Conservation (phyloP, 1,284 basidiomycete species). For the Ceratorhiza oryzae-sativae region DNA sequence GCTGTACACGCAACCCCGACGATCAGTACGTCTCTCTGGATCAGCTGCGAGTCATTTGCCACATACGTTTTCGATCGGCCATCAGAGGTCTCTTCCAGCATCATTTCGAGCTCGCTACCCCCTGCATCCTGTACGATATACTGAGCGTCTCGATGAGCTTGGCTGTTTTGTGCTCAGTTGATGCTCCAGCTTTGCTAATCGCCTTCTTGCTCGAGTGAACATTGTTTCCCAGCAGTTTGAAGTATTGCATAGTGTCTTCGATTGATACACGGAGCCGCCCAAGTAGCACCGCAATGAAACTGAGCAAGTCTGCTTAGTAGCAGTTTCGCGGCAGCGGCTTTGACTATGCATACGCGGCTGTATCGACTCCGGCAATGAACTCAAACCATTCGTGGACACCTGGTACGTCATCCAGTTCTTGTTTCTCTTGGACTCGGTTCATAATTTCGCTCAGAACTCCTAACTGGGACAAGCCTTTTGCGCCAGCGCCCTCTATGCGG, state of each 20-base stretch:
- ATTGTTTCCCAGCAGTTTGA: neutral
- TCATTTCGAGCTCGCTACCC: no score
- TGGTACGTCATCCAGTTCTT: neutral
- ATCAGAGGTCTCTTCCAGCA: no score
- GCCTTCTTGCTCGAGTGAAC: neutral
- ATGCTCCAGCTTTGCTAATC: neutral
- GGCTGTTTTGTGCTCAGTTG: neutral
- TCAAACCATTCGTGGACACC: conserved; percentile 2
- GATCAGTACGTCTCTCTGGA: no score
- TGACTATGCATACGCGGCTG: neutral
- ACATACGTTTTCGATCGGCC: no score
- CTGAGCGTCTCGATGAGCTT: no score
- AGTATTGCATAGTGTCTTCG: neutral
- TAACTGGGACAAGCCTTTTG: neutral
- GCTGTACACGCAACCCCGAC: no score
- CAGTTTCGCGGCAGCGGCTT: neutral
- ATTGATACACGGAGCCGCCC: neutral
- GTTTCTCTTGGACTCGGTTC: neutral
- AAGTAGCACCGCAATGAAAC: neutral
- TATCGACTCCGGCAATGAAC: neutral
- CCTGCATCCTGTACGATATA: no score
- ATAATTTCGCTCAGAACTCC: neutral
- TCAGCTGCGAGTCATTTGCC: no score
- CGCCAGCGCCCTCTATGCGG: neutral
- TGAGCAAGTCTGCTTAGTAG: neutral